Evolutionary conservation across 2,329 filamentous ascomycete species (phyloP), one percentile per base, ranked within the genome.

Genomic region (Ascochyta pisi): DNA sequence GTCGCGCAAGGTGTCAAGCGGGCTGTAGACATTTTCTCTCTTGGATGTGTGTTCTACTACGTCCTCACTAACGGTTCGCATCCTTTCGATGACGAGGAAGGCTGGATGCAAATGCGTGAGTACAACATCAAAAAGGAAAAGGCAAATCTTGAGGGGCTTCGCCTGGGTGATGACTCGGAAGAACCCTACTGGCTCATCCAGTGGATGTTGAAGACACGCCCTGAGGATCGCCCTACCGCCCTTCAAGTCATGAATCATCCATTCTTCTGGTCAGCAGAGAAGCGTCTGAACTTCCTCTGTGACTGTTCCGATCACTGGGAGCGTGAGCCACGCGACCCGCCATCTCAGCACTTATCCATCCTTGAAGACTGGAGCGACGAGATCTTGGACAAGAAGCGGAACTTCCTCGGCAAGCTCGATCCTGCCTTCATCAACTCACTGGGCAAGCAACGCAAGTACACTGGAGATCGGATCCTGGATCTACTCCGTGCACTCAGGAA

Each of bases 31-130:
- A 96, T 99, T 24, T 99, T 99, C 79, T 96, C 93, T 0, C 84
- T 99, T 33, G 95, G 95, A 1, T 89, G 96, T 49, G 92, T 99
- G n/a, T 99, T 97, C 81, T 98, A 93, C 79, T 99, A 97, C 74
- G 93, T 98, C n/a, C 83, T 99, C 57, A 97, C 94, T 1, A 90
- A 92, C 60, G 95, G 95, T 15, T 86, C 84, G 1, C 95, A 99
- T 74, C 95, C 95, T 0, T 99, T 96, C 68, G 94, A 97, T 72
- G 93, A 92, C 60, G 93, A 95, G 52, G 92, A 95, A 70, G 88
- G 92, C 45, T 98, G 95, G 81, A 96, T 96, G 86, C 87, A 79
- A 51, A 76, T 82, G 33, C 79, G 95, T 48, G 95, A 99, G 77
- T 90, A 96, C 67, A 98, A 99, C 76, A 98, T 99, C 68, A 92